These are phyloP conservation scores for Vaccinium corymbosum DNA, from an alignment of 148 eudicot species.

Conservation along the genomic window DNA sequence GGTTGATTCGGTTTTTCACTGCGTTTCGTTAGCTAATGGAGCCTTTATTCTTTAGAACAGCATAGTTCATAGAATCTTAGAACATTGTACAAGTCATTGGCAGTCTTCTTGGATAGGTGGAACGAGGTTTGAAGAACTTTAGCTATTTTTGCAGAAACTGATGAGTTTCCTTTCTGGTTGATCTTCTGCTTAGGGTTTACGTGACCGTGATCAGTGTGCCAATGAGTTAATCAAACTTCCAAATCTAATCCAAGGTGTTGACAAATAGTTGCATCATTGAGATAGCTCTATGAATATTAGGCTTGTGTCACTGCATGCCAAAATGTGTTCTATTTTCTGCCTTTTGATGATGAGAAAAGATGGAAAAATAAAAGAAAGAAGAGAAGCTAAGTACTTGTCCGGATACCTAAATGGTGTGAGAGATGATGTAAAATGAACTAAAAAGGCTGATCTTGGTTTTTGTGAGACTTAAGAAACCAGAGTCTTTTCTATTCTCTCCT, in stretches of 20 bases:
- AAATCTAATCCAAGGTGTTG: neutral
- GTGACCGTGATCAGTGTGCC: neutral
- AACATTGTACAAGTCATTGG: neutral
- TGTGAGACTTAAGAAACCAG: neutral
- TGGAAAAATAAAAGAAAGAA: neutral
- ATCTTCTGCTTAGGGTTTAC: neutral
- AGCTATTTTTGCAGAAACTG: neutral
- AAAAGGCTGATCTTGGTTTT: neutral
- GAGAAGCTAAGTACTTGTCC: neutral
- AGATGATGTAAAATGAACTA: neutral
- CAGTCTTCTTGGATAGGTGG: conserved; percentile 6
- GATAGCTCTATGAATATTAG: neutral
- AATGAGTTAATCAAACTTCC: neutral
- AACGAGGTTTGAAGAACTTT: neutral
- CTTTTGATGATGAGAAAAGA: neutral
- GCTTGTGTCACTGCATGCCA: neutral
- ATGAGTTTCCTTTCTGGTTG: neutral
- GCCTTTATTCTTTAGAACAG: neutral
- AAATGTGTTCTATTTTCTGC: neutral
- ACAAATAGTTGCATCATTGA: neutral
- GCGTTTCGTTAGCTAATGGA: neutral
- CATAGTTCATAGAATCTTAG: neutral
- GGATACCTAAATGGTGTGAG: neutral
- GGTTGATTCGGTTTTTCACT: neutral
- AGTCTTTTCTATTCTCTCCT: neutral